Conservation (phyloP, 2,329 filamentous ascomycete genomes). For the Exophiala viscosa region DNA sequence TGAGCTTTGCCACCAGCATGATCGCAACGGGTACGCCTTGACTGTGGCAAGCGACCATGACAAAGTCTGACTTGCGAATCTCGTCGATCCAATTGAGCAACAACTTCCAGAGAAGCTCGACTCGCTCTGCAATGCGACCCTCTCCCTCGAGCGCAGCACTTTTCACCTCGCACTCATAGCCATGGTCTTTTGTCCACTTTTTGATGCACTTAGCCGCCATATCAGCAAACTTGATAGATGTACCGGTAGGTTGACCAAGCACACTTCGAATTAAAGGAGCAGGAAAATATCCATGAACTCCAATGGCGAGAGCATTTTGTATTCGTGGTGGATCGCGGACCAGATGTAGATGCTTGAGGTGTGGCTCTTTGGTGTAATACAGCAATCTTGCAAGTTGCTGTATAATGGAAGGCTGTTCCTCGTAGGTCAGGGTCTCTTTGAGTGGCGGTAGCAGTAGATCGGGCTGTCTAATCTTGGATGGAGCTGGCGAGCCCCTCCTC, state of each 20-base stretch:
- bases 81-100: slow-evolving; percentile 93
- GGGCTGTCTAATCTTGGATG: slow-evolving; percentile 33
- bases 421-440: slow-evolving; percentile 43
- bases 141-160: slow-evolving; percentile 94
- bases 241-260: slow-evolving; percentile 91
- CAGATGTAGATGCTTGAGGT: slow-evolving; percentile 67
- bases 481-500: slow-evolving; percentile 24
- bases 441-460: slow-evolving; percentile 50
- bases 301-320: slow-evolving; percentile 84
- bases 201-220: slow-evolving; percentile 79
- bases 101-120: slow-evolving; percentile 90
- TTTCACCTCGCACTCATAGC: slow-evolving; percentile 77
- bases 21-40: slow-evolving; percentile 92
- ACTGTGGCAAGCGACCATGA: slow-evolving; percentile 89
- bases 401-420: slow-evolving; percentile 60
- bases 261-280: slow-evolving; percentile 82
- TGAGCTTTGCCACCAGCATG: slow-evolving; percentile 88
- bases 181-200: slow-evolving; percentile 72
- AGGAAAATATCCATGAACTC: slow-evolving; percentile 91
- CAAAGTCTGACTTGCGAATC: slow-evolving; percentile 80
- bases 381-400: slow-evolving; percentile 49
- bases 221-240: slow-evolving; percentile 87
- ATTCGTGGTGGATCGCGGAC: slow-evolving; percentile 67
- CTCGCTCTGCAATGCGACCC: slow-evolving; percentile 82
- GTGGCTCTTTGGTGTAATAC: slow-evolving; percentile 54